These are phyloP conservation scores for Gossypium lobatum DNA, from an alignment of 441 rosid species.

Conservation along the genomic window DNA sequence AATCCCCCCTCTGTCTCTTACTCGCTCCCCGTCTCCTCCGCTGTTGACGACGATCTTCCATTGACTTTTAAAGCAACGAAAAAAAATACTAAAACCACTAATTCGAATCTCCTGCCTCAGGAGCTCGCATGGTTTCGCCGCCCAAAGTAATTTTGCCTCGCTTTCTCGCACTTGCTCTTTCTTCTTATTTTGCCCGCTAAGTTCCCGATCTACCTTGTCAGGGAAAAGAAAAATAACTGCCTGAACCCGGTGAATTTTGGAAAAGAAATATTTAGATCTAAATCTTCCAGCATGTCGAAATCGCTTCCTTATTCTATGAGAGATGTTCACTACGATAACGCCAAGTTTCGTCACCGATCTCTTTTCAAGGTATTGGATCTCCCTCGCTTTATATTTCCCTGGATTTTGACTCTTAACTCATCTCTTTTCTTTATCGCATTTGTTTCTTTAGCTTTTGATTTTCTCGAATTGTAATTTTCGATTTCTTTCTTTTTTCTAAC, in stretches of 20 bases:
- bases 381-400: background rate
- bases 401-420: background rate
- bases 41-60: background rate
- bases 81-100: background rate
- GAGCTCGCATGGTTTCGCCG: background rate
- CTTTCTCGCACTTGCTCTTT: conserved; percentile 1
- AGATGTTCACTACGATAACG: conserved; percentile 88
- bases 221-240: background rate
- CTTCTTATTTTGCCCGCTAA: background rate
- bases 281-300: conserved; percentile 49
- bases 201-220: conserved; percentile 7
- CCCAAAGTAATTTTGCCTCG: conserved; percentile 3
- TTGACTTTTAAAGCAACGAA: background rate
- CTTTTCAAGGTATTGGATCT: conserved; percentile 49
- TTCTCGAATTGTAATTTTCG: background rate
- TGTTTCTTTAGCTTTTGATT: conserved; percentile 13
- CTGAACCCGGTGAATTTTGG: background rate
- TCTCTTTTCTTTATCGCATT: conserved; percentile 4
- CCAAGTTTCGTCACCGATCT: conserved; percentile 90
- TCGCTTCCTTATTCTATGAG: conserved; percentile 72
- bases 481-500: background rate
- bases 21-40: background rate
- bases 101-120: background rate
- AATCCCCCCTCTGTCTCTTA: too few relatives aligned
- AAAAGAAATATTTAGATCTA: background rate